phyloP scores from a whole-genome alignment of 805 yeast species.

The Candida fluviatilis region DNA sequence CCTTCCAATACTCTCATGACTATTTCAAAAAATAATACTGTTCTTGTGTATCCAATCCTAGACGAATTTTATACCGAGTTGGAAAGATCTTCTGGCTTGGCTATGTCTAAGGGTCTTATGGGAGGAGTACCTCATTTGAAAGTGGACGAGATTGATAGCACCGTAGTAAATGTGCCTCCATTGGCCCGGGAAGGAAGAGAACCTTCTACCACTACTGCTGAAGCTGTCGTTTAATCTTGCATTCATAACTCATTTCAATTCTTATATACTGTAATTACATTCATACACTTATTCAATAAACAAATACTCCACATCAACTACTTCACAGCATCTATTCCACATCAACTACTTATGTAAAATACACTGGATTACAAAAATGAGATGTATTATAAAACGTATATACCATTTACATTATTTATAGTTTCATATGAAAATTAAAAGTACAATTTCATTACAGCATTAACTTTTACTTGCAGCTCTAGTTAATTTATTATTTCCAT shows the following conservation, averaged over 20 bases:
- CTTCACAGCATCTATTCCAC: neutral
- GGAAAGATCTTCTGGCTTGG: conserved; percentile 73
- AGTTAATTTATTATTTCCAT: conserved; percentile 27
- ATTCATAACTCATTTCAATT: neutral
- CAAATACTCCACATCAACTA: neutral
- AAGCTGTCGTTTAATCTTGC: conserved; percentile 4
- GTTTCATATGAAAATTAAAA: conserved; percentile 2
- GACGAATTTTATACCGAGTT: conserved; percentile 85
- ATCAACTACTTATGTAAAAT: neutral
- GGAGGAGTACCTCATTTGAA: conserved; percentile 80
- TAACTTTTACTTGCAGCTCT: conserved; percentile 40
- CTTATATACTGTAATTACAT: neutral
- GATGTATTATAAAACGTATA: neutral
- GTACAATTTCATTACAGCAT: conserved; percentile 6
- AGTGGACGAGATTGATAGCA: conserved; percentile 16
- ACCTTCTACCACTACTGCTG: conserved; percentile 5
- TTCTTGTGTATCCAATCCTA: conserved; percentile 81
- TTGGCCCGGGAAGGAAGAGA: conserved; percentile 34
- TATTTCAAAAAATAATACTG: conserved; percentile 72
- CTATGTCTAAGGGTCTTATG: conserved; percentile 88
- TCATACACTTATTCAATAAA: neutral
- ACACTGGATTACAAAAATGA: neutral
- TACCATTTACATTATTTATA: neutral
- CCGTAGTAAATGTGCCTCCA: conserved; percentile 30
- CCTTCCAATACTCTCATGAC: conserved; percentile 89